Percentiles rank a stretch among this genome's conserved stretches.
Evolutionary conservation across 768 basidiomycete genomes (phyloP).

Genomic region (Arthromyces matolae): DNA sequence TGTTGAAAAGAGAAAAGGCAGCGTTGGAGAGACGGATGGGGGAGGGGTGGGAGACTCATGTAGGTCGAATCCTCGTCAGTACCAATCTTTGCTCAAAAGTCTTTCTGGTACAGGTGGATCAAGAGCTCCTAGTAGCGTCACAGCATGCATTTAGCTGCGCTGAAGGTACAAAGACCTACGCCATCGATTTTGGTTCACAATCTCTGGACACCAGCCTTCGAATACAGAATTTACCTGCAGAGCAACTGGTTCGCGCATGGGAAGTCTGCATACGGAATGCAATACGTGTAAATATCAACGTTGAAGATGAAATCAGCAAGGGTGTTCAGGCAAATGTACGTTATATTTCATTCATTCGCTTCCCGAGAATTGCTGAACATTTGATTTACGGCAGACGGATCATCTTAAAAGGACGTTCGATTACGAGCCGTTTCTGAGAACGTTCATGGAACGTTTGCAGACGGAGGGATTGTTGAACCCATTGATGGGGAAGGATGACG

Average conservation of each 20-base stretch:
- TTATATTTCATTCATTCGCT: constrained; percentile 1
- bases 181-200: constrained; percentile 42
- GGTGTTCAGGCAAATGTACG: constrained; percentile 43
- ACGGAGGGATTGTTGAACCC: constrained; percentile 44
- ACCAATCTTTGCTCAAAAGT: neutral
- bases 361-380: neutral
- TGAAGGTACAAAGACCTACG: constrained; percentile 30
- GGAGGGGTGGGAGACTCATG: constrained; percentile 35
- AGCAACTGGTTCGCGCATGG: constrained; percentile 40
- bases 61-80: constrained; percentile 17
- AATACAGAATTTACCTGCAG: constrained; percentile 41
- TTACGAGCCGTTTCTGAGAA: constrained; percentile 58
- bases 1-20: constrained; percentile 43
- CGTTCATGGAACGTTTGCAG: constrained; percentile 40
- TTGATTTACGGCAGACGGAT: constrained; percentile 42
- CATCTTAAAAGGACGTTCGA: constrained; percentile 57
- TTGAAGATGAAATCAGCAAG: constrained; percentile 50
- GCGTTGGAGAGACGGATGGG: constrained; percentile 44
- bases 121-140: constrained; percentile 26
- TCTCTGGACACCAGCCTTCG: constrained; percentile 39
- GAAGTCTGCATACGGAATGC: constrained; percentile 41
- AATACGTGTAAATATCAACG: constrained; percentile 33
- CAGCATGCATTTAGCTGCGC: constrained; percentile 27
- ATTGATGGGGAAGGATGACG: constrained; percentile 36
- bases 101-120: constrained; percentile 36